Evolutionary conservation across 2,329 filamentous ascomycete species (phyloP).

Genomic region (Ilyonectria robusta): DNA sequence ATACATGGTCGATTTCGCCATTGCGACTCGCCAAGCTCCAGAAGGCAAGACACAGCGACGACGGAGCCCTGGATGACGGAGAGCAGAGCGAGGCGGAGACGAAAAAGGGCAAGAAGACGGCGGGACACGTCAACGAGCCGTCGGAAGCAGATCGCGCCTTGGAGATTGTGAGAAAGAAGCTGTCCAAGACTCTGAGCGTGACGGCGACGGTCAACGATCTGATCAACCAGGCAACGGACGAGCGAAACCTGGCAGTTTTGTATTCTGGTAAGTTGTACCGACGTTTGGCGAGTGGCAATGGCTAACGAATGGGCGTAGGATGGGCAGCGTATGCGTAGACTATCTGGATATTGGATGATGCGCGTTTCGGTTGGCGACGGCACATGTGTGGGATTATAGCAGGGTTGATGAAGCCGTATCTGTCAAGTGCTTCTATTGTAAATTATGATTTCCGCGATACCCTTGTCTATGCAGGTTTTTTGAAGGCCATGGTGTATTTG

Average conservation of each 20-base stretch:
- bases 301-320: slow-evolving; percentile 51
- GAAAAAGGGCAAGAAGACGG: slow-evolving; percentile 54
- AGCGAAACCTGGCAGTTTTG: slow-evolving; percentile 90
- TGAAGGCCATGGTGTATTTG: background rate
- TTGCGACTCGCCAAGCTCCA: slow-evolving; percentile 76
- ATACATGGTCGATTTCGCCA: slow-evolving; percentile 92
- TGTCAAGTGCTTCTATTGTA: too few species aligned
- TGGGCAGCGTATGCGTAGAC: slow-evolving; percentile 63
- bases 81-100: slow-evolving; percentile 59
- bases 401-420: background rate
- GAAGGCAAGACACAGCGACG: slow-evolving; percentile 69
- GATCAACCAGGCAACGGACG: slow-evolving; percentile 95
- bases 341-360: slow-evolving; percentile 5
- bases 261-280: slow-evolving; percentile 76
- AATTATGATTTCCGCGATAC: too few species aligned
- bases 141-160: slow-evolving; percentile 91
- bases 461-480: background rate
- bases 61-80: slow-evolving; percentile 54
- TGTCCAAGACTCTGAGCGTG: slow-evolving; percentile 93
- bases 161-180: slow-evolving; percentile 94
- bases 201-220: slow-evolving; percentile 96
- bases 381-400: background rate
- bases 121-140: slow-evolving; percentile 65
- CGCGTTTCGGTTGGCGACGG: background rate
- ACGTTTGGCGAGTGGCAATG: background rate